Conservation (phyloP, 73 alveolate species). For the Symbiodinium natans region DNA sequence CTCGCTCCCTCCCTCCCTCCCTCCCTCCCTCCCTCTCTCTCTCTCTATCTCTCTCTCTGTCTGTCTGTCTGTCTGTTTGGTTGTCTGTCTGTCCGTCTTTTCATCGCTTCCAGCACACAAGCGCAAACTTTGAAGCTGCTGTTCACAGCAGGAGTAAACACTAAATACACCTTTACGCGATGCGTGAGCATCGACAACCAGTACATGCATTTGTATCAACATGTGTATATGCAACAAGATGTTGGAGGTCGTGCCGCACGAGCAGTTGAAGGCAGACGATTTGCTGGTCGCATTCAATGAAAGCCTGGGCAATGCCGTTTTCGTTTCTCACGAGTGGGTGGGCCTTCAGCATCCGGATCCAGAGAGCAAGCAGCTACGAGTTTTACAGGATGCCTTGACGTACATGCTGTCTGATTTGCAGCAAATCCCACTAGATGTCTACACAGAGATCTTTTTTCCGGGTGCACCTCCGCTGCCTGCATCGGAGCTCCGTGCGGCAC, state of each 20-base stretch:
- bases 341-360: conserved; percentile 58
- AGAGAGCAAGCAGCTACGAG: conserved; percentile 16
- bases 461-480: not conserved
- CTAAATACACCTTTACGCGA: no score
- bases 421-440: not conserved
- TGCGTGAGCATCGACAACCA: no score
- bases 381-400: conserved; percentile 26
- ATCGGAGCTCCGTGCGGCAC: not conserved
- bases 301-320: conserved; percentile 49
- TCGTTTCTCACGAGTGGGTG: conserved; percentile 61
- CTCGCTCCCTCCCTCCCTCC: no score
- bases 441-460: not conserved
- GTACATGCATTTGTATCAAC: not conserved
- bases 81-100: not conserved
- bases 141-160: not conserved
- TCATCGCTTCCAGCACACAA: not conserved
- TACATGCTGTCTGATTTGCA: conserved; percentile 6
- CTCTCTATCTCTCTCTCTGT: not conserved
- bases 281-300: not conserved
- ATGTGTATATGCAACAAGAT: not conserved
- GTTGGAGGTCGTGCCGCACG: conserved; percentile 20
- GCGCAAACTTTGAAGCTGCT: not conserved
- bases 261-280: conserved; percentile 6
- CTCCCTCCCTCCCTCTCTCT: no score
- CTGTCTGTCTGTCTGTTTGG: not conserved